These are phyloP conservation scores for Platismatia glauca DNA, from an alignment of 495 filamentous ascomycete species.

Conservation along the genomic window DNA sequence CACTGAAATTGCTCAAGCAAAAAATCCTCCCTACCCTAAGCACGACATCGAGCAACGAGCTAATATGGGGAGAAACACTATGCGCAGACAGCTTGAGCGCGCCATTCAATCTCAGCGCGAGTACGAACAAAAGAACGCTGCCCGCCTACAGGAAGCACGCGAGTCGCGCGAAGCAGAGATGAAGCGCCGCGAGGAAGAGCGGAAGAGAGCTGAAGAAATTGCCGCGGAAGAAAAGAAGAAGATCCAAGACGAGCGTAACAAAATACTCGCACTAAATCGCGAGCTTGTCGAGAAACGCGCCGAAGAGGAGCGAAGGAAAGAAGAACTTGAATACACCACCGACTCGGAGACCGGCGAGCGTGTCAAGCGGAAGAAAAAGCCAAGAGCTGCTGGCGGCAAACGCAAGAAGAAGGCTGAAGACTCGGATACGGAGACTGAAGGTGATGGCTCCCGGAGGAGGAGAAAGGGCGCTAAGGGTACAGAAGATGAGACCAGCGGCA, in stretches of 20 bases:
- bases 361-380: constrained; percentile 62
- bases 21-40: constrained; percentile 83
- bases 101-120: constrained; percentile 75
- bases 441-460: constrained; percentile 25
- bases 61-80: constrained; percentile 92
- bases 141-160: constrained; percentile 67
- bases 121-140: constrained; percentile 88
- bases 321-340: constrained; percentile 63
- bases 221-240: constrained; percentile 63
- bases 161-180: constrained; percentile 69
- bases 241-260: constrained; percentile 72
- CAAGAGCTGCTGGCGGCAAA: constrained; percentile 41
- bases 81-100: constrained; percentile 80
- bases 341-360: constrained; percentile 71
- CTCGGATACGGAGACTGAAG: constrained; percentile 41
- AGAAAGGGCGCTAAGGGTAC: constrained; percentile 27
- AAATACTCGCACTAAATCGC: constrained; percentile 66
- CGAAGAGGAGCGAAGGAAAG: constrained; percentile 60
- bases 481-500: constrained; percentile 11
- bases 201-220: constrained; percentile 52
- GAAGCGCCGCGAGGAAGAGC: constrained; percentile 61
- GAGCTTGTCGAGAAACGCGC: constrained; percentile 57
- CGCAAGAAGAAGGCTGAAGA: constrained; percentile 60
- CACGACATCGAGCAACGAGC: constrained; percentile 87
- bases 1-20: constrained; percentile 66